phyloP scores from a whole-genome alignment of 495 filamentous ascomycete species.

The Xylaria bambusicola region DNA sequence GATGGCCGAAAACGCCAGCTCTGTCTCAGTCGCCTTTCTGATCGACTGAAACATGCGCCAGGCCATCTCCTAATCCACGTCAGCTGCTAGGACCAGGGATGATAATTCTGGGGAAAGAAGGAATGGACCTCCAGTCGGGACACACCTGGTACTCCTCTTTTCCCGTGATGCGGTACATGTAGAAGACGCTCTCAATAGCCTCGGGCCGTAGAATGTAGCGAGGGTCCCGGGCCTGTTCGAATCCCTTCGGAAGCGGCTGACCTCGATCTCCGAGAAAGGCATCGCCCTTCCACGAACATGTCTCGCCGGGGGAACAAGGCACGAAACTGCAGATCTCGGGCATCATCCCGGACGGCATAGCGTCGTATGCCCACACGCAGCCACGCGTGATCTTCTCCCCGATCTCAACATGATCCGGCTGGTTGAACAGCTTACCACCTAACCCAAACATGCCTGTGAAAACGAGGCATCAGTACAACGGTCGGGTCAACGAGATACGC shows the following conservation, averaged over 20 bases:
- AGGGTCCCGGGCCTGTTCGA: constrained; percentile 49
- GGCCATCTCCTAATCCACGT: constrained; percentile 43
- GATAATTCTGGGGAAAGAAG: not conserved
- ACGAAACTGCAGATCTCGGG: constrained; percentile 69
- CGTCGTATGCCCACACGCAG: constrained; percentile 83
- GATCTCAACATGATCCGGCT: constrained; percentile 74
- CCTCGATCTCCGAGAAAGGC: constrained; percentile 27
- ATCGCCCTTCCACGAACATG: constrained; percentile 35
- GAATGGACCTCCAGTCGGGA: not conserved
- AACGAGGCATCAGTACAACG: too few relatives aligned
- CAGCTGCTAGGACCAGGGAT: not conserved
- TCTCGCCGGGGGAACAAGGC: constrained; percentile 56
- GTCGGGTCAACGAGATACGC: too few relatives aligned
- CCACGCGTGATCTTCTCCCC: constrained; percentile 82
- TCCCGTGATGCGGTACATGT: constrained; percentile 44
- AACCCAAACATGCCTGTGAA: too few relatives aligned
- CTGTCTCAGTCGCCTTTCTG: constrained; percentile 48
- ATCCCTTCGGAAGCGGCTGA: constrained; percentile 63
- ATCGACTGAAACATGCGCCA: constrained; percentile 63
- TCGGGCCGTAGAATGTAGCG: constrained; percentile 76
- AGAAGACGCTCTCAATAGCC: constrained; percentile 40
- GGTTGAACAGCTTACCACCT: too few relatives aligned
- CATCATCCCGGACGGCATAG: constrained; percentile 82
- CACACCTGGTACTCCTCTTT: constrained; percentile 43
- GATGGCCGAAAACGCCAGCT: constrained; percentile 54